phyloP scores from a whole-genome alignment of 345 rosid genomes.

The Eutrema heterophyllum region DNA sequence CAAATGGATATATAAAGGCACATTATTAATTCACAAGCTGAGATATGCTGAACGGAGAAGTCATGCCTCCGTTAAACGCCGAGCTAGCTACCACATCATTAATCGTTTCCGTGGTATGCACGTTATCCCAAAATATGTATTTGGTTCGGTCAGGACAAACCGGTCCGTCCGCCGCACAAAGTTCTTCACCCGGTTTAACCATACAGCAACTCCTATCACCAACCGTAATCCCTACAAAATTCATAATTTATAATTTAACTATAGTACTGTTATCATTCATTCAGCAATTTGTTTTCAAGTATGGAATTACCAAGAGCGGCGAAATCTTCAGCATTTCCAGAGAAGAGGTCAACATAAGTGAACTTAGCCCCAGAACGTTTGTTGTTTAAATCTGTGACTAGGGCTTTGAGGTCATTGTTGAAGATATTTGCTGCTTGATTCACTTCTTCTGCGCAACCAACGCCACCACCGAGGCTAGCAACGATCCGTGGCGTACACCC shows the following conservation, averaged over 20 bases:
- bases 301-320: constrained; percentile 13
- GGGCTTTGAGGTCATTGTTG: constrained; percentile 18
- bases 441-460: constrained; percentile 30
- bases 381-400: constrained; percentile 17
- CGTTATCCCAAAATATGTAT: constrained; percentile 48
- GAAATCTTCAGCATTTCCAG: constrained; percentile 17
- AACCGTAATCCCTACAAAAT: constrained; percentile 29
- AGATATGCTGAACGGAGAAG: constrained; percentile 14
- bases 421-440: constrained; percentile 27
- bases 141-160: constrained; percentile 36
- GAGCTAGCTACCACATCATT: constrained; percentile 22
- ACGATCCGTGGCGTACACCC: constrained; percentile 30
- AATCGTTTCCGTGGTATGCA: constrained; percentile 41
- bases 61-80: constrained; percentile 6
- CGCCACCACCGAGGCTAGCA: constrained; percentile 12
- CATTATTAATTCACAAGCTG: constrained; percentile 10
- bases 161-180: constrained; percentile 24
- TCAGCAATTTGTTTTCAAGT: not conserved
- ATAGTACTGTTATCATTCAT: too few relatives aligned
- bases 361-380: constrained; percentile 2
- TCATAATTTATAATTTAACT: too few relatives aligned
- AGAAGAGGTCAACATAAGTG: constrained; percentile 28
- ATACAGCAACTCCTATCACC: constrained; percentile 29
- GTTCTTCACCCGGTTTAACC: constrained; percentile 19
- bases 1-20: not conserved